These are phyloP conservation scores for Acorus gramineus DNA, from an alignment of 106 monocot species.

Conservation along the genomic window DNA sequence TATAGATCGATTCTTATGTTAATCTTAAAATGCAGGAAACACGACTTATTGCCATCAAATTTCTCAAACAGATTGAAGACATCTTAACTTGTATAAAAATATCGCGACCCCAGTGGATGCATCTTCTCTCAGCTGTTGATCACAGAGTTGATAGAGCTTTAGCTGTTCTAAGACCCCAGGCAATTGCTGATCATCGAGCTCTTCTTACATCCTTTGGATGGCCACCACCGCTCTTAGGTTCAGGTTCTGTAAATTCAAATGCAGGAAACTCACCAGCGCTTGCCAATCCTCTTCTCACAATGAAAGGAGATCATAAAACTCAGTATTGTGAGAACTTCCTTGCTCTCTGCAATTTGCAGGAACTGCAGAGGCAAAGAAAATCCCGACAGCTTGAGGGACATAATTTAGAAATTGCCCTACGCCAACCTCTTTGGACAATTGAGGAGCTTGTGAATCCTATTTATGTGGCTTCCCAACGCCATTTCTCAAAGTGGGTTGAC, in stretches of 20 bases:
- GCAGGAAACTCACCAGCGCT: constrained; percentile 11
- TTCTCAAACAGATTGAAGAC: constrained; percentile 68
- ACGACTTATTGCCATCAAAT: constrained; percentile 32
- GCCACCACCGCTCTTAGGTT: constrained; percentile 68
- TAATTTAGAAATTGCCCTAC: constrained; percentile 38
- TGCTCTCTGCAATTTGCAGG: constrained; percentile 79
- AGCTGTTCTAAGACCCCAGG: constrained; percentile 78
- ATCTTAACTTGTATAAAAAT: constrained; percentile 46
- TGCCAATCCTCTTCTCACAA: constrained; percentile 66
- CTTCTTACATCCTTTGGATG: constrained; percentile 76
- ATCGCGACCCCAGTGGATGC: constrained; percentile 61
- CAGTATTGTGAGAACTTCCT: constrained; percentile 75
- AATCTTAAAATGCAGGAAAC: constrained; percentile 27
- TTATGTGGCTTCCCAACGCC: constrained; percentile 38
- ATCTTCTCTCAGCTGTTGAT: constrained; percentile 74
- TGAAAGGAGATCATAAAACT: constrained; percentile 53
- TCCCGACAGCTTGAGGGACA: constrained; percentile 55
- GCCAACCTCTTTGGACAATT: constrained; percentile 85
- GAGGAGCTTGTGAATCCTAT: constrained; percentile 90
- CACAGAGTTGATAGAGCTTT: constrained; percentile 74
- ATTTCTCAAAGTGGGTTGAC: constrained; percentile 84
- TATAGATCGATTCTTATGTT: neutral
- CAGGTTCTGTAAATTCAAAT: constrained; percentile 17
- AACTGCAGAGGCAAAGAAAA: constrained; percentile 78
- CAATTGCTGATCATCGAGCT: constrained; percentile 84